Conservation (phyloP, 495 filamentous ascomycete species). For the Viridothelium virens region DNA sequence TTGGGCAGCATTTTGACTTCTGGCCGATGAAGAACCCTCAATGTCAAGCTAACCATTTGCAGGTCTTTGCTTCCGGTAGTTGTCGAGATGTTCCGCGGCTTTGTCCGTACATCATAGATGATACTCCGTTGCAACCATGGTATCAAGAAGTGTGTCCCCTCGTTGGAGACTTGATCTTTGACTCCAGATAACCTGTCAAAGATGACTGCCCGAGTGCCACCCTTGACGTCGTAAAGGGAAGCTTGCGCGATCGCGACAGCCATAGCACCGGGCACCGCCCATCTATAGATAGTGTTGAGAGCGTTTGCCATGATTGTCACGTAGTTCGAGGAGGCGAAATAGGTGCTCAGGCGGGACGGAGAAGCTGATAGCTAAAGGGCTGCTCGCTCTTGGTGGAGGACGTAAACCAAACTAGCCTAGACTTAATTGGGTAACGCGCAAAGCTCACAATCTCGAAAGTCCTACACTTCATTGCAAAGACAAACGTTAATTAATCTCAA, state of each 20-base stretch:
- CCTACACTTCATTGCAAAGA: not conserved
- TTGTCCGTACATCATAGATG: constrained; percentile 95
- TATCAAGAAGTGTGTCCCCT: constrained; percentile 94
- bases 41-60: constrained; percentile 98
- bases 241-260: constrained; percentile 56
- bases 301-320: constrained; percentile 50
- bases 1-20: constrained; percentile 87
- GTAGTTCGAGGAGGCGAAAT: constrained; percentile 18
- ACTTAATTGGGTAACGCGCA: not conserved
- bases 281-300: constrained; percentile 57
- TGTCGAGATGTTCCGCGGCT: constrained; percentile 94
- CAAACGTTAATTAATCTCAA: not conserved
- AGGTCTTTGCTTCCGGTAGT: constrained; percentile 98
- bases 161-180: constrained; percentile 82
- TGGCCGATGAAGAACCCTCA: constrained; percentile 89
- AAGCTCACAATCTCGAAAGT: not conserved
- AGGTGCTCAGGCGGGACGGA: constrained; percentile 13
- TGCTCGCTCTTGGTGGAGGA: not conserved
- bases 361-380: constrained; percentile 13
- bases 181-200: constrained; percentile 93
- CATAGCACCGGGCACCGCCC: constrained; percentile 61
- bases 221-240: constrained; percentile 93
- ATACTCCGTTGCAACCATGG: constrained; percentile 95
- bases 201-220: constrained; percentile 90
- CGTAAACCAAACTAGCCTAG: not conserved